Evolutionary conservation across 1,284 basidiomycete genomes (phyloP).

Genomic region (Volvariella volvacea): DNA sequence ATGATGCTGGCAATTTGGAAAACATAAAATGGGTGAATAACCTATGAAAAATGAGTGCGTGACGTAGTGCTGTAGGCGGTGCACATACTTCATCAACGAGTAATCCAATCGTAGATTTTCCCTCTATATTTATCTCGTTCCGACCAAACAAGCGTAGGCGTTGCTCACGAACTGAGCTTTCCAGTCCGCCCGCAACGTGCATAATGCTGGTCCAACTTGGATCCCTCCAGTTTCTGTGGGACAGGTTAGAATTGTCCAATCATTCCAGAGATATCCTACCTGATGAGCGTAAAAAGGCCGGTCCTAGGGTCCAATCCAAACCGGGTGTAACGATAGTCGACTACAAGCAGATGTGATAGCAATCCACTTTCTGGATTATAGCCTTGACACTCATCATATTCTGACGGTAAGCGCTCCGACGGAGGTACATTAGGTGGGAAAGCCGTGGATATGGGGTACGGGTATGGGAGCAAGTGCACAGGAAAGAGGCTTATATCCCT

Average conservation of each 20-base stretch:
- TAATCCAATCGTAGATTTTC: conserved; percentile 76
- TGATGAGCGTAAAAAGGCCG: conserved; percentile 79
- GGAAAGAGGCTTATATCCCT: conserved; percentile 78
- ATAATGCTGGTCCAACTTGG: conserved; percentile 63
- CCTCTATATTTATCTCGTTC: conserved; percentile 90
- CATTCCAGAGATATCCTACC: conserved; percentile 36
- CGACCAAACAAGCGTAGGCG: conserved; percentile 74
- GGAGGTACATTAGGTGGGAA: conserved; percentile 43
- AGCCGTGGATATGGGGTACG: conserved; percentile 71
- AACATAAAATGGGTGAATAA: conserved; percentile 95
- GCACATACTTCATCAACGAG: conserved; percentile 81
- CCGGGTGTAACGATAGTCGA: conserved; percentile 86
- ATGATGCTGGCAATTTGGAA: conserved; percentile 97
- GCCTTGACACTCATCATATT: conserved; percentile 15
- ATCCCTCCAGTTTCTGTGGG: conserved; percentile 86
- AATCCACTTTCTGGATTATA: conserved; percentile 20
- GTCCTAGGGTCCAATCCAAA: conserved; percentile 85
- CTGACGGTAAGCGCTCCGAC: conserved; percentile 1
- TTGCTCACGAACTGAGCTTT: conserved; percentile 50
- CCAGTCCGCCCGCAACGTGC: conserved; percentile 62
- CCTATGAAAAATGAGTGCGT: conserved; percentile 32
- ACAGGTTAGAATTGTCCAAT: conserved; percentile 6
- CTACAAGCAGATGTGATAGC: conserved; percentile 47
- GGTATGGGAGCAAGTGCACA: conserved; percentile 63
- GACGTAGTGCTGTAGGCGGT: conserved; percentile 2